A percentile compares a stretch with the other conserved stretches of the same genome.
These are phyloP conservation scores for Naganishia antarctica DNA, from an alignment of 768 basidiomycete species.

Conservation along the genomic window DNA sequence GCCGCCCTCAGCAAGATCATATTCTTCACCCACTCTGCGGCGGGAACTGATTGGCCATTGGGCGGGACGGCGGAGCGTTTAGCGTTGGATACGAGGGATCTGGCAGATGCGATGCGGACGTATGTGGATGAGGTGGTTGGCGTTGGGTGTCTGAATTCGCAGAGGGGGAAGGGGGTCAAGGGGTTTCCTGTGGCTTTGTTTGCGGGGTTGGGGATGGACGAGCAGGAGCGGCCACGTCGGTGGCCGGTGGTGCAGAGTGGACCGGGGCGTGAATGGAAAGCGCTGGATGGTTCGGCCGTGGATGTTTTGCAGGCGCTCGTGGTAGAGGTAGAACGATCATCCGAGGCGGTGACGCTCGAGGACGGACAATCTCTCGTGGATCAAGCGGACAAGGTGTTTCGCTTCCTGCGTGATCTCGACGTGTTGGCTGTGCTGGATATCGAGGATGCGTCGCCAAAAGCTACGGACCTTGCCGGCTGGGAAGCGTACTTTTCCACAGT, in stretches of 20 bases:
- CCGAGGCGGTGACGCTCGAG: neutral
- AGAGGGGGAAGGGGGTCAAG: slow-evolving; percentile 12
- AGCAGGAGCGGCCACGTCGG: slow-evolving; percentile 10
- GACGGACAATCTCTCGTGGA: neutral
- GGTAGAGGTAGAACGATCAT: neutral
- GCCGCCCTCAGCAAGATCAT: slow-evolving; percentile 84
- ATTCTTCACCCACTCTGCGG: slow-evolving; percentile 74
- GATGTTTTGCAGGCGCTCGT: slow-evolving; percentile 28
- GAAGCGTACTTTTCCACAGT: slow-evolving; percentile 27
- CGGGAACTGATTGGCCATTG: slow-evolving; percentile 28
- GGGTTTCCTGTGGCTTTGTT: neutral
- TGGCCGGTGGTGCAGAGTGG: neutral
- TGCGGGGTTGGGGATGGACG: slow-evolving; percentile 34
- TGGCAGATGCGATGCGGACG: slow-evolving; percentile 38
- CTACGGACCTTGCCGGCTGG: neutral
- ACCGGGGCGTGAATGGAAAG: slow-evolving; percentile 8
- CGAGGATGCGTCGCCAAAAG: slow-evolving; percentile 32
- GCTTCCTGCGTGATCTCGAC: slow-evolving; percentile 33
- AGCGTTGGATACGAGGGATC: slow-evolving; percentile 41
- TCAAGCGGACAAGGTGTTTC: slow-evolving; percentile 9
- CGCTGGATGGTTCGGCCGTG: slow-evolving; percentile 31
- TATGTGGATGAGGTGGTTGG: slow-evolving; percentile 42
- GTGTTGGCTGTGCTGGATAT: slow-evolving; percentile 45
- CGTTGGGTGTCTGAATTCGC: slow-evolving; percentile 51
- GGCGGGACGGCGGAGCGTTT: slow-evolving; percentile 30